Evolutionary conservation across 2,329 filamentous ascomycete genomes (phyloP).

Genomic region (Neopestalotiopsis rosae): DNA sequence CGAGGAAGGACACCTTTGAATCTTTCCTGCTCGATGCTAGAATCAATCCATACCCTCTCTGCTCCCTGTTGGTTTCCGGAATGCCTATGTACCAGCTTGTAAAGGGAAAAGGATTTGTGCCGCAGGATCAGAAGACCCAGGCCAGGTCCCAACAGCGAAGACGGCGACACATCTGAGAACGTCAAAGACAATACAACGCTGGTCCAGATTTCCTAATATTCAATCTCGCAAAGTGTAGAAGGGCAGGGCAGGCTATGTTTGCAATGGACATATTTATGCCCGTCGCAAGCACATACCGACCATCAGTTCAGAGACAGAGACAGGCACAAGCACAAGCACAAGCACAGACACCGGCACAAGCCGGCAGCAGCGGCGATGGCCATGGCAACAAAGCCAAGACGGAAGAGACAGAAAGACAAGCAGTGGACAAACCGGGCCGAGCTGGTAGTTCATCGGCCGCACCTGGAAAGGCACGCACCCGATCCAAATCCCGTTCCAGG

Average conservation of each 20-base stretch:
- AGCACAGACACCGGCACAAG: background rate
- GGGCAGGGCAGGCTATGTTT: background rate
- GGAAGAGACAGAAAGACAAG: background rate
- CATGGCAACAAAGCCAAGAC: background rate
- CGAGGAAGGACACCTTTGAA: background rate
- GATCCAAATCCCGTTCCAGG: background rate
- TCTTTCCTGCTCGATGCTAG: no score
- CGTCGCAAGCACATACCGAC: background rate
- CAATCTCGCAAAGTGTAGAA: background rate
- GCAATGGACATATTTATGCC: slow-evolving; percentile 1
- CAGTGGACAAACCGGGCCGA: background rate
- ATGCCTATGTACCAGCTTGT: no score
- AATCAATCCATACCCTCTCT: no score
- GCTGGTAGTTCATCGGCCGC: background rate
- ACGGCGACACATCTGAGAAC: background rate
- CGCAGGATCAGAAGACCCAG: background rate
- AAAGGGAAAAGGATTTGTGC: no score
- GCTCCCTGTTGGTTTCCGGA: no score
- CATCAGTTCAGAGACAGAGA: background rate
- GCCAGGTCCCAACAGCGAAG: background rate
- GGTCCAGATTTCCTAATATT: background rate
- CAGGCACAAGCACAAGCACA: background rate
- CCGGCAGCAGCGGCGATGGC: background rate
- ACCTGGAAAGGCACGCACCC: background rate
- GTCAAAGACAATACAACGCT: background rate